These are phyloP conservation scores for Trichoderma koningii DNA, from an alignment of 2,329 filamentous ascomycete species.

Conservation along the genomic window DNA sequence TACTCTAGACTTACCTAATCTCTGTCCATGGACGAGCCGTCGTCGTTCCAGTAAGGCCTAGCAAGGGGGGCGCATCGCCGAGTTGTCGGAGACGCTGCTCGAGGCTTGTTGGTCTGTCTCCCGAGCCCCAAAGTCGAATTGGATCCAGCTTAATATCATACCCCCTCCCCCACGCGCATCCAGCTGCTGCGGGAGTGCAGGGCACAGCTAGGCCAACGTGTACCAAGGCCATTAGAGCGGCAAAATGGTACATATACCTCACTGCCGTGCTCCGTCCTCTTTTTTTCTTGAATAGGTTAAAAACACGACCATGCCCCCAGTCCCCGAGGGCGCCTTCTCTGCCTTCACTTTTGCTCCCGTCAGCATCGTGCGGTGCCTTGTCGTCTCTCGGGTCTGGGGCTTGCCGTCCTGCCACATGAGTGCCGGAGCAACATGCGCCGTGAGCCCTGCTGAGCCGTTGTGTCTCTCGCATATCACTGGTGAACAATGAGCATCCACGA, in stretches of 20 bases:
- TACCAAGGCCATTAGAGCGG: constrained; percentile 18
- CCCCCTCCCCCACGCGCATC: constrained; percentile 28
- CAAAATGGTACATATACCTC: constrained; percentile 23
- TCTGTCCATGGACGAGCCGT: constrained; percentile 12
- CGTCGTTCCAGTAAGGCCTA: constrained; percentile 5
- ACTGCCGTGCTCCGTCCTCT: constrained; percentile 16
- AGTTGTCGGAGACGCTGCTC: constrained; percentile 17
- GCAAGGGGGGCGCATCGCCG: constrained; percentile 22
- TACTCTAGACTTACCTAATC: constrained; percentile 30
- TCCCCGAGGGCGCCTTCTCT: constrained; percentile 10
- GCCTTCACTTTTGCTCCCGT: constrained; percentile 14
- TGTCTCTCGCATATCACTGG: constrained; percentile 21
- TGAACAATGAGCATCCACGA: constrained; percentile 26
- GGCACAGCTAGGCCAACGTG: constrained; percentile 25
- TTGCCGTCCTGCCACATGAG: constrained; percentile 25
- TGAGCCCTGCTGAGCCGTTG: constrained; percentile 26
- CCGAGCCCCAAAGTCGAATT: constrained; percentile 24
- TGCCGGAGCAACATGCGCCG: constrained; percentile 27
- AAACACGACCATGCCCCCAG: constrained; percentile 27
- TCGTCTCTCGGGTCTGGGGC: constrained; percentile 21
- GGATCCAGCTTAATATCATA: constrained; percentile 24
- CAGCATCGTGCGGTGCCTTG: constrained; percentile 21
- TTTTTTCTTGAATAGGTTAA: constrained; percentile 27
- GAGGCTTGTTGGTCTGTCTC: constrained; percentile 9
- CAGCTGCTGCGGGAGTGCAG: constrained; percentile 22